phyloP scores from a whole-genome alignment of 2,329 filamentous ascomycete genomes.

The Hymenoscyphus fructigenus region DNA sequence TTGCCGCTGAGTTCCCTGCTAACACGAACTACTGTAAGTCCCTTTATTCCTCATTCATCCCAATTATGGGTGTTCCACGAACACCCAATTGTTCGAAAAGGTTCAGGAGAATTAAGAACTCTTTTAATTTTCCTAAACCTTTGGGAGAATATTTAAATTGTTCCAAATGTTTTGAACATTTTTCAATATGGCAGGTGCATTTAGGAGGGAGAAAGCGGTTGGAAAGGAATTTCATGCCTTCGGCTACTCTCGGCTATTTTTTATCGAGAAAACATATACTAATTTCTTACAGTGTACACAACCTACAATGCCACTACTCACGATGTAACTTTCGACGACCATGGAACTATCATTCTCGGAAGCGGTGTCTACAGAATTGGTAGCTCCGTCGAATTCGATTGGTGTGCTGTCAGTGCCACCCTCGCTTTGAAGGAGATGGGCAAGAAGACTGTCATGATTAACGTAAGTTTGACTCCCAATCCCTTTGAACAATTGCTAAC shows the following conservation, averaged over 20 bases:
- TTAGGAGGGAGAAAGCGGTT: too few relatives aligned
- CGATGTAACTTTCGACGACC: conserved; percentile 91
- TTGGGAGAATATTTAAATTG: too few relatives aligned
- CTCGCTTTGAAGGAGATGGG: conserved; percentile 80
- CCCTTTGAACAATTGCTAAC: conserved; percentile 17
- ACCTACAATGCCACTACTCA: conserved; percentile 96
- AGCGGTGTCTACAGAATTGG: conserved; percentile 97
- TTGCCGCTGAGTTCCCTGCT: conserved; percentile 70
- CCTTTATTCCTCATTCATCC: not conserved
- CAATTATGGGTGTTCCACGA: too few relatives aligned
- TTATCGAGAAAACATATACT: not conserved
- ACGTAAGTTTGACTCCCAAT: conserved; percentile 50
- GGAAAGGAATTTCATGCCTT: too few relatives aligned
- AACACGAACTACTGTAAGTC: conserved; percentile 13
- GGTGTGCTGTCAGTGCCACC: conserved; percentile 92
- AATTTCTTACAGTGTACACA: conserved; percentile 47
- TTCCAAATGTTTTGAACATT: too few relatives aligned
- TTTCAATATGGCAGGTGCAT: too few relatives aligned
- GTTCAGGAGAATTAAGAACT: too few relatives aligned
- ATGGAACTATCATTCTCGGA: conserved; percentile 84
- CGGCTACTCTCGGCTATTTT: not conserved
- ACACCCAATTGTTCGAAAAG: too few relatives aligned
- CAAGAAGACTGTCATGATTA: conserved; percentile 98
- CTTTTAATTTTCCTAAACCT: too few relatives aligned
- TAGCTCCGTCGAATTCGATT: conserved; percentile 97